Base-by-base conservation (phyloP, 2,329 filamentous ascomycete genomes). In the Fusarium sublunatum region DNA sequence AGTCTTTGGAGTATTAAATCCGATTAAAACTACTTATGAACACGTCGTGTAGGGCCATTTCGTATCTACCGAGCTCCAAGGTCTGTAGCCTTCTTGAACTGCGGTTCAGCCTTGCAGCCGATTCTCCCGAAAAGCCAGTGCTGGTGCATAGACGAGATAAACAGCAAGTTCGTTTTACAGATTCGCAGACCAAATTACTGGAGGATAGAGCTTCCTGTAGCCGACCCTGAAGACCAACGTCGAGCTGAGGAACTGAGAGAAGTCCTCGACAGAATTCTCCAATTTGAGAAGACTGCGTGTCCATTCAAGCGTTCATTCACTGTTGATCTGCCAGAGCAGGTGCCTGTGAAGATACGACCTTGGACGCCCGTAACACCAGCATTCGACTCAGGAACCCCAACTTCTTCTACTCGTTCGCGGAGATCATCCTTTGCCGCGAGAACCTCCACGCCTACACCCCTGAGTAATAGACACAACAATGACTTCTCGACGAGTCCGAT, bases 51-150 rank as follows among this genome's bases (percentile, higher is more conserved):
- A 86, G 93, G 92, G 3, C 85, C 88, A 2, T 84, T 97, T 58
- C 86, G 89, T 63, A 92, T 97, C 63, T 96, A 97, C 74, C 89
- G 91, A 70, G 90, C 95, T 31, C 91, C 91, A 7, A 91, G 92
- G 19, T 92, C 92, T 9, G 91, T 95, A 13, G 91, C 92, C 11
- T 97, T 97, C 71, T 82, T 97, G 9, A 94, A 91, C 75, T 96
- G 92, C 64, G 91, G 91, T 58, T 88, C 87, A 52, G 89, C 93
- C 13, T 83, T 97, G 15, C 91, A 95, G 70, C 91, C 93, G 10
- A 95, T 97, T 61, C 79, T 97, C 48, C 92, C 91, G 24, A 92
- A 92, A 74, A 96, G 92, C 56, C 93, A 97, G 76, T 96, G 91
- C 73, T 97, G 93, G 93, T 96, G 91, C 74, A 90, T 97, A 29